Evolutionary conservation across 257 asterid species (phyloP).

Genomic region (Nyctanthes arbortristis): DNA sequence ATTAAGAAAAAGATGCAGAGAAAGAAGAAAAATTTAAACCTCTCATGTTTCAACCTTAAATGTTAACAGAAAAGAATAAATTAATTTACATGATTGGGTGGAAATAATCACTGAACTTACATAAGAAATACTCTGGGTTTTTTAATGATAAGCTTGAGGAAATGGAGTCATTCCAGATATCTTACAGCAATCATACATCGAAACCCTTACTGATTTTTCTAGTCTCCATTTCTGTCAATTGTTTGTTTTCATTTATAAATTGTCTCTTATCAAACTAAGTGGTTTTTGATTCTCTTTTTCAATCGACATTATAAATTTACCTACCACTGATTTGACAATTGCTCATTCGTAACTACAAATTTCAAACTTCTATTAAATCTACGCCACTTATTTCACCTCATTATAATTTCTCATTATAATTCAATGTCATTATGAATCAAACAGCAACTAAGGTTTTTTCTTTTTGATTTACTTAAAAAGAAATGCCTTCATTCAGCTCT

Average conservation of each 20-base stretch:
- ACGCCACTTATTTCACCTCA: too few species aligned
- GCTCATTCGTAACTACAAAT: too few species aligned
- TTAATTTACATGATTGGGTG: background rate
- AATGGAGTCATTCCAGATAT: background rate
- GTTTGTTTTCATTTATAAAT: background rate
- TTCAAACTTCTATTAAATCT: too few species aligned
- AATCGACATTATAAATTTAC: too few species aligned
- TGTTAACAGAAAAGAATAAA: background rate
- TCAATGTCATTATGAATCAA: too few species aligned
- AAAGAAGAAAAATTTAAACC: background rate
- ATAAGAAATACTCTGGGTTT: background rate
- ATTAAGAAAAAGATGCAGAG: constrained; percentile 1
- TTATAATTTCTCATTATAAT: too few species aligned
- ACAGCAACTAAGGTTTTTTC: background rate
- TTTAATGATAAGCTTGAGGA: background rate
- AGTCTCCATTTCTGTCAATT: background rate
- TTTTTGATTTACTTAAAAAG: background rate
- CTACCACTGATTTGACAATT: too few species aligned
- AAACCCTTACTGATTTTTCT: background rate
- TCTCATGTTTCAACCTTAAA: background rate
- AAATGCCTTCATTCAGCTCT: background rate
- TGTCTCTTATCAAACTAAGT: background rate
- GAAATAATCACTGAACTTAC: too few species aligned
- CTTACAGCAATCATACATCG: background rate
- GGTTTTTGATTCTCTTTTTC: too few species aligned